A percentile compares a stretch with the other conserved stretches of the same genome.
Conservation (phyloP, 805 yeast genomes). For the Saccharomycopsis schoenii region DNA sequence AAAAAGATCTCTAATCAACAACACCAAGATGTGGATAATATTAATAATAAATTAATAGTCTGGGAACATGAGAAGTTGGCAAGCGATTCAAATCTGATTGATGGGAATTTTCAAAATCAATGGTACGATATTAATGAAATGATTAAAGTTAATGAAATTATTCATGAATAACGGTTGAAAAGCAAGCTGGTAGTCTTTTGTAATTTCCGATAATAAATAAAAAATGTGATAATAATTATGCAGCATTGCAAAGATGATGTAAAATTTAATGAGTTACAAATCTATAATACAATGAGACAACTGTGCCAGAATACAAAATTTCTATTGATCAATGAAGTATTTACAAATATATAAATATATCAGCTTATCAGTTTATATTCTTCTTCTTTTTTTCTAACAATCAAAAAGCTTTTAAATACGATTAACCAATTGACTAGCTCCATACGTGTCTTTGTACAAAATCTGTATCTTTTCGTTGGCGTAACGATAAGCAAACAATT, state of each 20-base stretch:
- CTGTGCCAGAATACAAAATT: too few relatives aligned
- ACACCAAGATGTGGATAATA: not conserved
- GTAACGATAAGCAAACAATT: constrained; percentile 42
- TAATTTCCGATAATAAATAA: too few relatives aligned
- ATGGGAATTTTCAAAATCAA: constrained; percentile 13
- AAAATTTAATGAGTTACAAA: too few relatives aligned
- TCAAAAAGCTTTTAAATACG: constrained; percentile 30
- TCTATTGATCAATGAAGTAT: too few relatives aligned
- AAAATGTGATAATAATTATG: too few relatives aligned
- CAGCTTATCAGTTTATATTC: constrained; percentile 8
- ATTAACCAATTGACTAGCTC: constrained; percentile 42
- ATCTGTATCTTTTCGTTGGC: constrained; percentile 33
- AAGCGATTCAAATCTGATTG: constrained; percentile 5
- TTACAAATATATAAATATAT: not conserved
- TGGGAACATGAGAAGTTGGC: constrained; percentile 20
- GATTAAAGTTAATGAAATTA: constrained; percentile 7
- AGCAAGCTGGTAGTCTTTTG: not conserved
- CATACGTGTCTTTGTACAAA: constrained; percentile 36
- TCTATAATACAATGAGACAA: too few relatives aligned
- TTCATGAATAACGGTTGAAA: constrained; percentile 8
- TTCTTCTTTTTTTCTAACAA: constrained; percentile 20
- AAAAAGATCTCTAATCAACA: not conserved
- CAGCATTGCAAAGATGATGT: too few relatives aligned
- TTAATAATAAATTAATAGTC: constrained; percentile 8
- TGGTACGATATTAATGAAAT: constrained; percentile 17